Percentiles rank a stretch among this genome's conserved stretches.
Evolutionary conservation across 1,284 basidiomycete genomes (phyloP).

Genomic region (Puccinia coronata): DNA sequence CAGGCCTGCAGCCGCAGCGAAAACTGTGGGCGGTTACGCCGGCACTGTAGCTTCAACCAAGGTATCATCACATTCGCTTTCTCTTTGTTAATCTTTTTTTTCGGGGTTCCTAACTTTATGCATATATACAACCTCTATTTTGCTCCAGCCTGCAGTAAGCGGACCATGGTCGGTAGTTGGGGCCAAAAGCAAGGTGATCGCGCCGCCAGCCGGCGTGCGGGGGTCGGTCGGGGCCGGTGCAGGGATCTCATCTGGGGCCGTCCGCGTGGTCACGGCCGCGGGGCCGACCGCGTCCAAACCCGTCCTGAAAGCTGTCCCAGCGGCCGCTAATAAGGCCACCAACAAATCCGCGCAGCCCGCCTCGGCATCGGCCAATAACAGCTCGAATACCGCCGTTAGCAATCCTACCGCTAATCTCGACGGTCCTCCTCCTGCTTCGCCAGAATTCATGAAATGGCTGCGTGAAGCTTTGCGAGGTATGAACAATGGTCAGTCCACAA

Average conservation of each 20-base stretch:
- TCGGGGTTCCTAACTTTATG: background rate
- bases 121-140: background rate
- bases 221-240: background rate
- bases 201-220: conserved; percentile 8
- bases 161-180: conserved; percentile 45
- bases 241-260: background rate
- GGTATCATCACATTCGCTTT: conserved; percentile 15
- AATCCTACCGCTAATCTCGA: background rate
- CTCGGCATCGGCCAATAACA: background rate
- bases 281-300: background rate
- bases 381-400: background rate
- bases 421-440: conserved; percentile 60
- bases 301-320: background rate
- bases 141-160: conserved; percentile 13
- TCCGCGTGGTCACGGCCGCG: background rate
- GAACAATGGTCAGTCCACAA: conserved; percentile 67
- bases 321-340: background rate
- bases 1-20: conserved; percentile 52
- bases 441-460: conserved; percentile 90
- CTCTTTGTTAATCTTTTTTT: background rate
- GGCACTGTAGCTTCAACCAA: conserved; percentile 27
- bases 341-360: background rate
- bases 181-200: conserved; percentile 41
- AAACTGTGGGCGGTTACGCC: conserved; percentile 29
- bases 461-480: conserved; percentile 83